phyloP scores from a whole-genome alignment of 768 basidiomycete genomes.

The Trametes cinnabarina region DNA sequence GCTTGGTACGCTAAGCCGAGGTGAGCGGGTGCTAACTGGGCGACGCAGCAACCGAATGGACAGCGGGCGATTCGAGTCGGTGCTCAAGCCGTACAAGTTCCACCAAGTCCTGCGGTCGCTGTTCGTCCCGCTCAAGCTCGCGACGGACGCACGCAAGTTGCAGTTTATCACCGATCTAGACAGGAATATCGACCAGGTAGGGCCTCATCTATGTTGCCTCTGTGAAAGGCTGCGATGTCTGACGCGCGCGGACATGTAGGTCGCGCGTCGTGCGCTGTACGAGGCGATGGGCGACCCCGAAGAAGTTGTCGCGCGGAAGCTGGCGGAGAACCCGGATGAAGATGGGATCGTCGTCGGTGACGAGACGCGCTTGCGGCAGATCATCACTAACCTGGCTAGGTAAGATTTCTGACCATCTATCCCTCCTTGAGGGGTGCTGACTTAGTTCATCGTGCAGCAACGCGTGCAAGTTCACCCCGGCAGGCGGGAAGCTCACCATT shows the following conservation, averaged over 20 bases:
- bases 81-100: conserved; percentile 68
- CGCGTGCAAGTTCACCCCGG: conserved; percentile 76
- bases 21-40: neutral
- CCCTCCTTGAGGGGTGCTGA: too few relatives aligned
- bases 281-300: conserved; percentile 54
- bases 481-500: conserved; percentile 66
- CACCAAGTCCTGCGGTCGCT: conserved; percentile 76
- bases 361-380: conserved; percentile 76
- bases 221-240: neutral
- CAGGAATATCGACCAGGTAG: conserved; percentile 58
- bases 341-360: conserved; percentile 80
- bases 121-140: conserved; percentile 64
- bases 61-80: conserved; percentile 77
- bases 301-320: conserved; percentile 39
- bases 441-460: conserved; percentile 43
- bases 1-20: neutral
- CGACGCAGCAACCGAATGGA: conserved; percentile 74
- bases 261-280: conserved; percentile 59
- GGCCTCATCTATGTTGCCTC: conserved; percentile 14
- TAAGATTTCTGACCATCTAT: conserved; percentile 9
- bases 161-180: conserved; percentile 71
- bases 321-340: conserved; percentile 46
- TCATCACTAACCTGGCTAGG: conserved; percentile 85
- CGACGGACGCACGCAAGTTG: conserved; percentile 64
- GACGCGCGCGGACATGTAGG: conserved; percentile 30